Conservation (phyloP, 2,329 filamentous ascomycete species). For the Tolypocladium album region DNA sequence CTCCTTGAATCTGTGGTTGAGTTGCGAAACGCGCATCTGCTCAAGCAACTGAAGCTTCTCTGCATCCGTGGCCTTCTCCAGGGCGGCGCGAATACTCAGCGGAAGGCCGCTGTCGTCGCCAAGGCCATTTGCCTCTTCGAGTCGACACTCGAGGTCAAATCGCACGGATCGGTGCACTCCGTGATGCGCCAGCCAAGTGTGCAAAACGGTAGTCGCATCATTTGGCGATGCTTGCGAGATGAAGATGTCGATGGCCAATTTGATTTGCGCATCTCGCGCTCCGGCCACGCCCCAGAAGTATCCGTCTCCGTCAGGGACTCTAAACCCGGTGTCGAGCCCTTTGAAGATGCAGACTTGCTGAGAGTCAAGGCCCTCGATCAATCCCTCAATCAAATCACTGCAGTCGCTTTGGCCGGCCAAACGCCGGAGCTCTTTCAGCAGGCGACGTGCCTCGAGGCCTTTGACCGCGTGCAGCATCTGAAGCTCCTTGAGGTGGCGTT, state of each 20-base stretch:
- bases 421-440: conserved; percentile 11
- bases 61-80: conserved; percentile 16
- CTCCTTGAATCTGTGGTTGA: conserved; percentile 12
- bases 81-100: conserved; percentile 13
- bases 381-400: conserved; percentile 11
- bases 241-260: conserved; percentile 19
- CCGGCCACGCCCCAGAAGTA: conserved; percentile 22
- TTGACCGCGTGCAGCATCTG: conserved; percentile 19
- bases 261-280: conserved; percentile 8
- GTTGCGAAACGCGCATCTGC: conserved; percentile 15
- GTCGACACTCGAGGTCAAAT: conserved; percentile 18
- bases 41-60: conserved; percentile 19
- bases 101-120: conserved; percentile 8
- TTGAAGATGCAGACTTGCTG: conserved; percentile 17
- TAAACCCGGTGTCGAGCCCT: conserved; percentile 25
- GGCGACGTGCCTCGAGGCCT: conserved; percentile 13
- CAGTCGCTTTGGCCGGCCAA: conserved; percentile 9
- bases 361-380: conserved; percentile 16
- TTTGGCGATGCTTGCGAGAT: conserved; percentile 21
- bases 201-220: conserved; percentile 19
- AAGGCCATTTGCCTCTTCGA: conserved; percentile 10
- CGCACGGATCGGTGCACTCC: conserved; percentile 19
- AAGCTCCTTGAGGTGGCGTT: conserved; percentile 18
- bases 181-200: conserved; percentile 26
- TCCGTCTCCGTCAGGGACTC: conserved; percentile 14